A percentile compares a stretch with the other conserved stretches of the same genome.
phyloP scores from a whole-genome alignment of 2,329 filamentous ascomycete species.

The Ophiostoma ips region DNA sequence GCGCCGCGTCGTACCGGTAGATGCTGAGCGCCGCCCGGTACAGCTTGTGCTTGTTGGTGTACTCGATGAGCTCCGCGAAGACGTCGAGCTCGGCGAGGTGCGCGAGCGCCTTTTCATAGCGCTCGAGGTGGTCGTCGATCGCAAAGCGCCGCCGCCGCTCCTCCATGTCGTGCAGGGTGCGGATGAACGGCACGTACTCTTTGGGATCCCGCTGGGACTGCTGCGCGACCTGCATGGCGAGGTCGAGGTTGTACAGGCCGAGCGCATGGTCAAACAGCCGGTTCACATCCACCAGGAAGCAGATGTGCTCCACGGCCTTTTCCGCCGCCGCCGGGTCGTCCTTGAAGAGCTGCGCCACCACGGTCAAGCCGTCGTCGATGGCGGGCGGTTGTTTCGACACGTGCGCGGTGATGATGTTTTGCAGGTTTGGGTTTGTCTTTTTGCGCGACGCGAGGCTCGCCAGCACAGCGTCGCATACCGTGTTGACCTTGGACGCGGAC shows the following conservation, averaged over 20 bases:
- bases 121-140: conserved; percentile 78
- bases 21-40: conserved; percentile 66
- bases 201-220: conserved; percentile 91
- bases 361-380: conserved; percentile 65
- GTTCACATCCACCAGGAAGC: conserved; percentile 90
- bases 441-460: conserved; percentile 48
- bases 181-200: conserved; percentile 91
- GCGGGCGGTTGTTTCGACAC: conserved; percentile 90
- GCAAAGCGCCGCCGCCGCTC: conserved; percentile 60
- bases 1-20: conserved; percentile 66
- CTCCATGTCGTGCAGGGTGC: conserved; percentile 64
- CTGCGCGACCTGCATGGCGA: conserved; percentile 82
- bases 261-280: conserved; percentile 81
- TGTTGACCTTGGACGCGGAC: conserved; percentile 57
- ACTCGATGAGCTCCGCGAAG: conserved; percentile 66
- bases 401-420: conserved; percentile 88
- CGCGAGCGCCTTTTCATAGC: conserved; percentile 59
- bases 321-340: conserved; percentile 62
- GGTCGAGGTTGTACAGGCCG: conserved; percentile 80
- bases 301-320: conserved; percentile 88
- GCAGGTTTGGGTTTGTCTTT: conserved; percentile 50
- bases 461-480: conserved; percentile 75
- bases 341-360: conserved; percentile 62
- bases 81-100: conserved; percentile 60
- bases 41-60: conserved; percentile 65